Conservation (phyloP, 164 flowering plant species). For the Annona squamosa region DNA sequence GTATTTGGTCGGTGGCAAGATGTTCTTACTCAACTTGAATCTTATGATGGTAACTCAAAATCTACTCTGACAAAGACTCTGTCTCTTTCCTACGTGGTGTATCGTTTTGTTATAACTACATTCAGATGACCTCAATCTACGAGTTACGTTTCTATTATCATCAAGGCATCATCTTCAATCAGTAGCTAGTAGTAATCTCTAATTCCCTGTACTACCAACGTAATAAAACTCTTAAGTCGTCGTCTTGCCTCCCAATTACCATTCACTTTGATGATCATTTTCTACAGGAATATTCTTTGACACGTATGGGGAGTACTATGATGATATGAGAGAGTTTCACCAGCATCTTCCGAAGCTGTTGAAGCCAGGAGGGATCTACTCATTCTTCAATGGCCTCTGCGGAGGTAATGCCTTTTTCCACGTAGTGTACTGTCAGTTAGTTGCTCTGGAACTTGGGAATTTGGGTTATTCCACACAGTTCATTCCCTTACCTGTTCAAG, state of each 20-base stretch:
- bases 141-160: not conserved
- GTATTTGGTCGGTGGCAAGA: conserved; percentile 98
- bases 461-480: conserved; percentile 82
- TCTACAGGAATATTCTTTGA: conserved; percentile 88
- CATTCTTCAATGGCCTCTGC: conserved; percentile 93
- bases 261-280: not conserved
- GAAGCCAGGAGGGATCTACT: conserved; percentile 86
- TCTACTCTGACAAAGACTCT: not conserved
- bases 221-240: not conserved
- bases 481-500: conserved; percentile 90
- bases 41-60: conserved; percentile 68
- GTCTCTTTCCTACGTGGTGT: not conserved
- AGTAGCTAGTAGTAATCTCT: not conserved
- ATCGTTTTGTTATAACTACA: not conserved
- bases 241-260: not conserved
- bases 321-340: conserved; percentile 90
- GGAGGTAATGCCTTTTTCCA: conserved; percentile 97
- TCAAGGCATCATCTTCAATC: not conserved
- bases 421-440: conserved; percentile 89
- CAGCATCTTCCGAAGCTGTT: conserved; percentile 70
- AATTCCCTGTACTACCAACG: no score
- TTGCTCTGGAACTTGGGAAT: conserved; percentile 75
- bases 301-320: conserved; percentile 94
- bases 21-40: conserved; percentile 70
- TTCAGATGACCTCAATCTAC: not conserved